Percentiles rank a stretch among this genome's conserved stretches.
These are phyloP conservation scores for Aspergillus costaricaensis DNA, from an alignment of 2,329 filamentous ascomycete genomes.

Conservation along the genomic window DNA sequence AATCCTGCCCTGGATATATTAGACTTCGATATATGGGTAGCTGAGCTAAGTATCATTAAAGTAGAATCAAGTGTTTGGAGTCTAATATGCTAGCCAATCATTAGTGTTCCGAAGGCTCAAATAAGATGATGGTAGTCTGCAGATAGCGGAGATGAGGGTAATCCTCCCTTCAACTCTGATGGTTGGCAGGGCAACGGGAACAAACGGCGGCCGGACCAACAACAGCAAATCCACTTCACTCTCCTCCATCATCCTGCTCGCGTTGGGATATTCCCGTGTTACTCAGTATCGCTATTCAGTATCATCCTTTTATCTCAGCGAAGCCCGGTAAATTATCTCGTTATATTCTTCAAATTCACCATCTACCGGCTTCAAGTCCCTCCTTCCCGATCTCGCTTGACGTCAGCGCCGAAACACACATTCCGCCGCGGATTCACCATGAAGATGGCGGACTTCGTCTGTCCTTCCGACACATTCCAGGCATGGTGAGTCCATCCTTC, in stretches of 20 bases:
- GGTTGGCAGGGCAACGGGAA: not conserved
- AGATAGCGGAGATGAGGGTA: too few relatives aligned
- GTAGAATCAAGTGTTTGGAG: too few relatives aligned
- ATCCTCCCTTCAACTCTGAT: not conserved
- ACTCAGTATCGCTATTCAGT: not conserved
- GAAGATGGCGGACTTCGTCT: slow-evolving; percentile 10
- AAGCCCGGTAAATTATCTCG: not conserved
- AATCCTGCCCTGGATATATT: slow-evolving; percentile 83
- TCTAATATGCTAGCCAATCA: too few relatives aligned
- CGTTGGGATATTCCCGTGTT: not conserved
- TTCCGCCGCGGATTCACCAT: slow-evolving; percentile 4
- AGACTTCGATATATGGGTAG: not conserved
- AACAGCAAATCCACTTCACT: slow-evolving; percentile 1
- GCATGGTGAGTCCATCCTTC: not conserved
- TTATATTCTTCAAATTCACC: not conserved
- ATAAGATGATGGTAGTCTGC: too few relatives aligned
- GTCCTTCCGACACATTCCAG: slow-evolving; percentile 7
- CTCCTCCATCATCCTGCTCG: not conserved
- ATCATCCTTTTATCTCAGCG: not conserved
- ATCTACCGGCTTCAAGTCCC: not conserved
- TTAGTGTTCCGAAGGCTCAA: too few relatives aligned
- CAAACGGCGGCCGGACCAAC: not conserved
- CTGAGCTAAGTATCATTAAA: too few relatives aligned
- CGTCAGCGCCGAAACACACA: not conserved
- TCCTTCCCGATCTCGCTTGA: not conserved